Evolutionary conservation across 768 basidiomycete species (phyloP), one percentile per base, ranked within the genome.

Genomic region (Termitomyces sp.): DNA sequence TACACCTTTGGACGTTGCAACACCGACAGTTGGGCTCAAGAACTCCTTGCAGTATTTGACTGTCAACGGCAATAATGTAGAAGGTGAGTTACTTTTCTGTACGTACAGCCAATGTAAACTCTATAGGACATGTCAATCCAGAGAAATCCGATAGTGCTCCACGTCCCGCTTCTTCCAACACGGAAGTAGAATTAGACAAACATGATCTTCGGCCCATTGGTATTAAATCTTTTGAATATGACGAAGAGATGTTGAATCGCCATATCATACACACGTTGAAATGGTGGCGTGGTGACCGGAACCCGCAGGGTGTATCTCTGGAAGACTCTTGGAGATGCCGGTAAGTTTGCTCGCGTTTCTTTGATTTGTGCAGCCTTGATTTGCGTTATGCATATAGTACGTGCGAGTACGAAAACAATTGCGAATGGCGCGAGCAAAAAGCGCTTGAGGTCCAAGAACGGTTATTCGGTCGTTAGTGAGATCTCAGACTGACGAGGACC

Each of bases 271-370:
- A 77, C 52, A 74, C 87, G 0, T 68, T 93, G 2, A 68, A 77
- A 49, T 95, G 89, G 84, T 96, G 94, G 94, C 71, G 78, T 56
- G 90, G 92, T 1, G 62, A 76, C 52, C 77, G 93, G 40, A 73
- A 77, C 31, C 83, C 93, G 0, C 68, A 71, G n/a, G 94, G 94
- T 1, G 94, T 95, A 0, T 76, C 77, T 2, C 31, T 86, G 21
- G 71, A 78, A 43, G 75, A 88, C 50, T 73, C 85, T 3, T 64
- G 76, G 54, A 77, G 92, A 49, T 93, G 92, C 77, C 73, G 73
- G 84, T 92, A 68, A 72, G 87, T 19, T 68, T 72, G 2, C 9
- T 49, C 54, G 14, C 38, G 29, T 35, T n/a, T 35, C 19, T 9
- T 35, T 21, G 21, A 6, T 34, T 14, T 17, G n/a, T 29, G 32